Percentiles rank a stretch among this genome's conserved stretches.
Evolutionary conservation across 306 rosid genomes (phyloP).

Genomic region (Lathyrus tuberosus): DNA sequence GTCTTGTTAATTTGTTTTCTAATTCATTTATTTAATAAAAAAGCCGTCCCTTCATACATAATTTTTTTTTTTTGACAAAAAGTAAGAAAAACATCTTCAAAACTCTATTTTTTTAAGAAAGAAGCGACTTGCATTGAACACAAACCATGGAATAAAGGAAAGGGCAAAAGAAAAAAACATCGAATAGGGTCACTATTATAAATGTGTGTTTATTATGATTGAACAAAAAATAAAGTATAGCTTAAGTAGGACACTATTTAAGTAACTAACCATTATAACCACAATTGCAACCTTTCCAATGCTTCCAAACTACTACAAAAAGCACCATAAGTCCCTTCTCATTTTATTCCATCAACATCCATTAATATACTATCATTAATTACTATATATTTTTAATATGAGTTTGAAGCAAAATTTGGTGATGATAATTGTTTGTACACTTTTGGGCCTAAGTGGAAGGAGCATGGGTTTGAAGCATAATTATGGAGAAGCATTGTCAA

Average conservation of each 20-base stretch:
- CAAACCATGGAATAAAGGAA: conserved; percentile 24
- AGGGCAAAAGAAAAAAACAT: conserved; percentile 22
- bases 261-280: conserved; percentile 3
- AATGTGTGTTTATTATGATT: conserved; percentile 4
- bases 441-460: conserved; percentile 5
- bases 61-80: background rate
- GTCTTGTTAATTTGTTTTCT: background rate
- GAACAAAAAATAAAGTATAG: conserved; percentile 29
- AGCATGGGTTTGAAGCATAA: conserved; percentile 36
- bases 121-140: conserved; percentile 27
- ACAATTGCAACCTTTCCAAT: conserved; percentile 3
- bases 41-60: conserved; percentile 21
- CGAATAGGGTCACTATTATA: conserved; percentile 10
- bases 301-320: conserved; percentile 23
- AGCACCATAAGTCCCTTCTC: conserved; percentile 26
- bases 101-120: background rate
- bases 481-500: conserved; percentile 55
- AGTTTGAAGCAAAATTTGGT: conserved; percentile 20
- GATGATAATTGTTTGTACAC: background rate
- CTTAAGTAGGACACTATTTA: conserved; percentile 30
- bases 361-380: background rate
- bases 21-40: background rate
- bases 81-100: background rate
- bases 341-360: conserved; percentile 23
- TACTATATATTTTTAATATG: background rate